Evolutionary conservation across 2,329 filamentous ascomycete genomes (phyloP), one percentile per base, ranked within the genome.

Genomic region (Nannizziopsis barbatae): DNA sequence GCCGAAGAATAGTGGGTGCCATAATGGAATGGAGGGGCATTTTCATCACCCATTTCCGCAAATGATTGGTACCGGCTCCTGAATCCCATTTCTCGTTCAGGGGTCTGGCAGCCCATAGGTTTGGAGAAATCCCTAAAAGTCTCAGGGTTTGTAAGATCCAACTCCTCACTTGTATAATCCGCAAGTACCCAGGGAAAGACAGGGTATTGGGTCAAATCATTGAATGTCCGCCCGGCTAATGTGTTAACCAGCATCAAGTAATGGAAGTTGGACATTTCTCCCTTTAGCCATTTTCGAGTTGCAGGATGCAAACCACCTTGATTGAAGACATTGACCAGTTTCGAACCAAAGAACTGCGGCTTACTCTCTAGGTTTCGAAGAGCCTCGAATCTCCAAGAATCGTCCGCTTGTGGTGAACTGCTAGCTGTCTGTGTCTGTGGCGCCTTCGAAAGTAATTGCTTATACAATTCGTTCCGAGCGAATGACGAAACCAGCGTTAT

Each of bases 191-290:
- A 98, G 0, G 92, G 92, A 55, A 98, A 98, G 14, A 98, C 89
- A 0, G 92, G 92, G 59, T 98, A 98, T 60, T 98, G 93, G 0
- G 92, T 98, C 14, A 98, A 73, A 61, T 98, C 92, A 61, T 98
- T 98, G 71, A 98, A 98, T 0, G 92, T 96, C 45, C 92, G 76
- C 2, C 92, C 92, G 22, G 93, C 93, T 77, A 98, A 86, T 0
- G 92, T 96, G 61, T 98, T 98, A 60, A 98, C 81, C 52, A 95
- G 81, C 90, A 98, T 98, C 32, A 98, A 76, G 61, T 98, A 98
- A 65, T 96, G 88, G 59, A 98, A 98, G 64, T 98, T 98, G 11
- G 90, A 96, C 43, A 96, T 87, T 60, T 98, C 92, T 10, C 93
- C 92, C 62, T 82, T 84, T 51, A 92, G 77, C 92, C 92, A 98